Evolutionary conservation across 2,329 filamentous ascomycete genomes (phyloP).

Genomic region (Trichoderma pleuroti): DNA sequence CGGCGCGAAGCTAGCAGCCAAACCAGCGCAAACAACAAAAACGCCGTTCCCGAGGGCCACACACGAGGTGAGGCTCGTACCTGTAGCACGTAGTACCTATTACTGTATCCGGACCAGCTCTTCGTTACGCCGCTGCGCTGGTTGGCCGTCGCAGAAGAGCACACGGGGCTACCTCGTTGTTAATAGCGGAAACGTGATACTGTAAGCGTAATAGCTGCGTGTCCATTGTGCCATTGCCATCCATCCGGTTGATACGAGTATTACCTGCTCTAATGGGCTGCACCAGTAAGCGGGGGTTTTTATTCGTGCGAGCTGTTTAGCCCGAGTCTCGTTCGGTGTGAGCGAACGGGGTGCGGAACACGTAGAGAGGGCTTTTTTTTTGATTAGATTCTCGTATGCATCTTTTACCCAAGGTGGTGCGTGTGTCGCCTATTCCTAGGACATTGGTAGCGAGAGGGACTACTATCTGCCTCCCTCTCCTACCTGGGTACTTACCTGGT

Average conservation of each 20-base stretch:
- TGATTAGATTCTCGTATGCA: neutral
- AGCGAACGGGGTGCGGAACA: neutral
- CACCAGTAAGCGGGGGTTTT: neutral
- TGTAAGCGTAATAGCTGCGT: neutral
- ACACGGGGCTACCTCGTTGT: constrained; percentile 1
- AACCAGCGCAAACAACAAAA: neutral
- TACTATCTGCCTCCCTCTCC: neutral
- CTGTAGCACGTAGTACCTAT: neutral
- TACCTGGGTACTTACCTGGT: neutral
- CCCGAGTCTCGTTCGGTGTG: neutral
- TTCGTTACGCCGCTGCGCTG: too few relatives aligned
- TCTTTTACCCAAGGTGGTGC: neutral
- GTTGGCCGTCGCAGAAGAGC: neutral
- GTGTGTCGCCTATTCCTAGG: neutral
- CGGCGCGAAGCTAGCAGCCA: neutral
- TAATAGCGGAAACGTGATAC: neutral
- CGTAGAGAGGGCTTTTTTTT: neutral
- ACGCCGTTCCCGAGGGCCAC: neutral
- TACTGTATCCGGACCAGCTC: neutral
- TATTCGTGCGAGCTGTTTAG: neutral
- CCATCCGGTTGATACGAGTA: neutral
- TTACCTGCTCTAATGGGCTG: neutral
- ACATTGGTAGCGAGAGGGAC: neutral
- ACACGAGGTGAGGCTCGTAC: neutral
- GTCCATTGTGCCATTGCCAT: neutral